These are phyloP conservation scores for Dioscorea cayenensis DNA, from an alignment of 116 monocot genomes.

Conservation along the genomic window DNA sequence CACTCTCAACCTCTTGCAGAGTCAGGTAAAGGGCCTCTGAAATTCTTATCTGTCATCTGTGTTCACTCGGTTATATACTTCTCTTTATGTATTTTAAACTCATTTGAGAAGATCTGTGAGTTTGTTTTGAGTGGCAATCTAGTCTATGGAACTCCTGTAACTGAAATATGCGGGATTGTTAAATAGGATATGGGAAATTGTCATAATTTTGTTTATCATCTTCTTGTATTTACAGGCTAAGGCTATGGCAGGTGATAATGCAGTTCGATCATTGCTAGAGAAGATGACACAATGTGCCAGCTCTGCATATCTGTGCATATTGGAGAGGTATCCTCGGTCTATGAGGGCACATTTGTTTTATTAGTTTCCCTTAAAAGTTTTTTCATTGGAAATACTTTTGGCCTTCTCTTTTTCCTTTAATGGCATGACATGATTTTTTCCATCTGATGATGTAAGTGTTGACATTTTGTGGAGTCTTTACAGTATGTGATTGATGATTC, in stretches of 20 bases:
- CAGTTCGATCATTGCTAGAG: constrained; percentile 76
- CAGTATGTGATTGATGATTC: not conserved
- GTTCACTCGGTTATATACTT: too few relatives aligned
- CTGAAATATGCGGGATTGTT: too few relatives aligned
- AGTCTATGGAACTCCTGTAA: too few relatives aligned
- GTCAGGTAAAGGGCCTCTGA: constrained; percentile 52
- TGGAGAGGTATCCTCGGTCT: constrained; percentile 60
- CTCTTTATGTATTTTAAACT: too few relatives aligned
- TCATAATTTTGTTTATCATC: not conserved
- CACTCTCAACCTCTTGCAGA: constrained; percentile 86
- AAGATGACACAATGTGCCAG: constrained; percentile 91
- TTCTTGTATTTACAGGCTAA: constrained; percentile 55
- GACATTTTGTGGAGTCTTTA: not conserved
- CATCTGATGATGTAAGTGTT: not conserved
- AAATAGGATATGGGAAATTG: too few relatives aligned
- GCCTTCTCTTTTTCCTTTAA: not conserved
- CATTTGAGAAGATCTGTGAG: too few relatives aligned
- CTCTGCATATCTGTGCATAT: constrained; percentile 77
- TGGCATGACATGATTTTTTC: not conserved
- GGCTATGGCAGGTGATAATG: constrained; percentile 94
- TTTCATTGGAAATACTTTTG: not conserved
- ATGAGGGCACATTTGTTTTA: not conserved
- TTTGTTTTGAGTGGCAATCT: too few relatives aligned
- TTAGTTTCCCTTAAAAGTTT: not conserved
- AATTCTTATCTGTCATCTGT: too few relatives aligned